A percentile compares a stretch with the other conserved stretches of the same genome.
Conservation (phyloP, 352 stramenopile species). For the Globisporangium nunn region DNA sequence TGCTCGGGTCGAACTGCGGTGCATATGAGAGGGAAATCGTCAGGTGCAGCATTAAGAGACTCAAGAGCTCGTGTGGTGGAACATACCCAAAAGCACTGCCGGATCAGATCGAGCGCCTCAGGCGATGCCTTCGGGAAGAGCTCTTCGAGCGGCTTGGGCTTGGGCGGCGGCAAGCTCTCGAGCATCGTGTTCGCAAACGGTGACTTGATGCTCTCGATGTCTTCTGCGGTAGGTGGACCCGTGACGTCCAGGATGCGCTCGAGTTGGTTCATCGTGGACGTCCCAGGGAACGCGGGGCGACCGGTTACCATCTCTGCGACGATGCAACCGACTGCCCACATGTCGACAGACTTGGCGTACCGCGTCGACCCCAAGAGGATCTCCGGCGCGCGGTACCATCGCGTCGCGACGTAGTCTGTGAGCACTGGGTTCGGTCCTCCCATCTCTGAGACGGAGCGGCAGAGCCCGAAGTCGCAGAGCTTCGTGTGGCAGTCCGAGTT, state of each 20-base stretch:
- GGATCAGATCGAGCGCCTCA: conserved; percentile 88
- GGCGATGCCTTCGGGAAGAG: conserved; percentile 83
- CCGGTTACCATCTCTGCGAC: conserved; percentile 92
- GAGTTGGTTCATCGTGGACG: conserved; percentile 95
- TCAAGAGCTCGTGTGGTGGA: background rate
- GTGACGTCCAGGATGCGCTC: conserved; percentile 95
- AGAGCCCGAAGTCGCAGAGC: conserved; percentile 96
- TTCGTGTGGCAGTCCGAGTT: conserved; percentile 94
- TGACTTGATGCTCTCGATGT: conserved; percentile 90
- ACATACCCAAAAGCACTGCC: conserved; percentile 77
- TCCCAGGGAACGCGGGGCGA: conserved; percentile 91
- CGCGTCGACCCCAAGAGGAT: conserved; percentile 91
- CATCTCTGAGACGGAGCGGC: conserved; percentile 85
- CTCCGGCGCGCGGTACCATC: conserved; percentile 95
- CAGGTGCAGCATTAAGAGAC: background rate
- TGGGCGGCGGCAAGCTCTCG: conserved; percentile 78
- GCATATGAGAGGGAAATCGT: background rate
- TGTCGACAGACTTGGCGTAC: conserved; percentile 92
- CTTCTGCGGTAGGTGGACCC: conserved; percentile 78
- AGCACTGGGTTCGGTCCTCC: conserved; percentile 77
- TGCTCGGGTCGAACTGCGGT: conserved; percentile 86
- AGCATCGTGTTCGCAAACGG: conserved; percentile 92
- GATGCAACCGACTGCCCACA: conserved; percentile 93
- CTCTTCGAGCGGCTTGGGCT: conserved; percentile 73
- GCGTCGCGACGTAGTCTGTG: conserved; percentile 95